Evolutionary conservation across 192 early-diverging fungal genomes (phyloP), one percentile per base, ranked within the genome.

Genomic region (Rhizophagus prolifer): DNA sequence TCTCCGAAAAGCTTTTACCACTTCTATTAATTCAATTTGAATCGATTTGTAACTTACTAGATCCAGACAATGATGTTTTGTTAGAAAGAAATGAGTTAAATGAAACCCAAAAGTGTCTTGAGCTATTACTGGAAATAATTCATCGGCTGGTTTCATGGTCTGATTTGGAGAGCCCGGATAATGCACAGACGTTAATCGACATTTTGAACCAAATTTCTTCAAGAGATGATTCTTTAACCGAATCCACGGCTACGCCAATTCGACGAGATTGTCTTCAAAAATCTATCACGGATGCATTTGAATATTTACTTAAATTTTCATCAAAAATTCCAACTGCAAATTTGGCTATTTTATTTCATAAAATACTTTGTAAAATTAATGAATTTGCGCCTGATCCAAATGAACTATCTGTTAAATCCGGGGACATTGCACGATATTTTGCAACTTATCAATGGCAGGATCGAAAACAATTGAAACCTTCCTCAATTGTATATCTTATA

Each of bases 281-380:
- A 10, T 64, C 79, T 58, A 77, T 79, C 10, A 68, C 63, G 3
- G 60, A 80, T 19, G 84, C 84, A 16, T 87, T 84, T 59, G 54
- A 62, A 3, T 83, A 80, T 47, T 34, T 89, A 23, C 70, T 75
- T 1, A 50, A 46, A 1, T 88, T 85, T 75, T 71, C 74, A 2
- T 74, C 78, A 12, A 78, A 76, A 67, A 79, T 85, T 67, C 83
- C 84, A n/a, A 81, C 79, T 64, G 81, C 79, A 41, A 80, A 83
- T 63, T 79, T 79, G 1, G 84, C 88, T 1, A 82, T 81, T 8
- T 64, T 73, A 23, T 54, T 86, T 5, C 77, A 82, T 25, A 85
- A 86, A 26, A 70, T 84, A 7, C 47, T 88, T 5, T 71, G 80
- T 10, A 82, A 80, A n/a, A 68, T 85, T n/a, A 64, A 81, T 66